These are phyloP conservation scores for Phyllosticta citrichinensis DNA, from an alignment of 2,329 filamentous ascomycete species.

Conservation along the genomic window DNA sequence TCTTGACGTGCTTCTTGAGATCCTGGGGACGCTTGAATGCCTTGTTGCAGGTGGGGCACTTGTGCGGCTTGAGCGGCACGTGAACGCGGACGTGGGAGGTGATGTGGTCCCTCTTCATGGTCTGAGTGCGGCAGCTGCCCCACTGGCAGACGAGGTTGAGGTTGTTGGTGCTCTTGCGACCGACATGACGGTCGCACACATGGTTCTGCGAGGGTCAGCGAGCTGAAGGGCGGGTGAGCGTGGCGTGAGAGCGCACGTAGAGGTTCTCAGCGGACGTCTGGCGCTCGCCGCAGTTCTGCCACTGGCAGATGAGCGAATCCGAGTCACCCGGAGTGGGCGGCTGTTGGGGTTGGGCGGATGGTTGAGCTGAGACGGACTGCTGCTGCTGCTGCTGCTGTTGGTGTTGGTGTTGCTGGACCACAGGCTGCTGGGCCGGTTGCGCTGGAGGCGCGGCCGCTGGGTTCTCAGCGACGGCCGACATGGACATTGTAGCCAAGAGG, in stretches of 20 bases:
- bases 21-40: constrained; percentile 98
- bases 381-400: constrained; percentile 3
- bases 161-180: constrained; percentile 98
- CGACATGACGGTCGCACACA: constrained; percentile 95
- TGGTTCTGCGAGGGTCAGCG: constrained; percentile 58
- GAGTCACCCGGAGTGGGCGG: constrained; percentile 20
- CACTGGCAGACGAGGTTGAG: constrained; percentile 94
- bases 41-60: constrained; percentile 97
- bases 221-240: constrained; percentile 1
- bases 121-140: constrained; percentile 92
- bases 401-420: constrained; percentile 1
- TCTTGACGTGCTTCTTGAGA: constrained; percentile 99
- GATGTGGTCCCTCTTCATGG: constrained; percentile 97
- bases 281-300: constrained; percentile 53
- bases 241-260: constrained; percentile 38
- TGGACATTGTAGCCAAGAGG: constrained; percentile 6
- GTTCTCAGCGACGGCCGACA: constrained; percentile 10
- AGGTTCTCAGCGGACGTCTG: constrained; percentile 49
- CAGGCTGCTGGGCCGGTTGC: constrained; percentile 1
- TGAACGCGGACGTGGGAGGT: constrained; percentile 98
- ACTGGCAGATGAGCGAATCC: constrained; percentile 48
- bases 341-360: not conserved
- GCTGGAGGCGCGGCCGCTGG: not conserved
- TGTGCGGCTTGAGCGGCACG: constrained; percentile 97
- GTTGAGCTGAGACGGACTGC: not conserved